Percentiles rank a stretch among this genome's conserved stretches.
Conservation (phyloP, 306 rosid species). For the Acacia melanoxylon region DNA sequence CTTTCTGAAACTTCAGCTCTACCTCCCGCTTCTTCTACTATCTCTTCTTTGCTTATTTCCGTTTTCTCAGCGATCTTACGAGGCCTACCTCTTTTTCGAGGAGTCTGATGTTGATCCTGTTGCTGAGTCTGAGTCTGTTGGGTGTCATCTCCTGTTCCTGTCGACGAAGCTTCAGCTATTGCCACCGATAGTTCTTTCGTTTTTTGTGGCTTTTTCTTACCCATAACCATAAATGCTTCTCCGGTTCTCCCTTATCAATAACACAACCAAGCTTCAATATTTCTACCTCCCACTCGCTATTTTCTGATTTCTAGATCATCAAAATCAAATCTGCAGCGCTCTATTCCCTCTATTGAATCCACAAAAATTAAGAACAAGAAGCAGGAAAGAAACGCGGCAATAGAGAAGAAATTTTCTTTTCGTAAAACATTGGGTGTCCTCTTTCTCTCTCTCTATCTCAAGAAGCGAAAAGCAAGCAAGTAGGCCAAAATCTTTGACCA, state of each 20-base stretch:
- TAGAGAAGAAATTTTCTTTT: slow-evolving; percentile 19
- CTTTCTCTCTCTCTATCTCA: not conserved
- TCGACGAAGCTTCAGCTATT: slow-evolving; percentile 74
- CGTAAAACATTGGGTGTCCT: not conserved
- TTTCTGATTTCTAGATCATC: slow-evolving; percentile 1
- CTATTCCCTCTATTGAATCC: not conserved
- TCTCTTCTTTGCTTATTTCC: slow-evolving; percentile 11
- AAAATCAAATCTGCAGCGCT: slow-evolving; percentile 25
- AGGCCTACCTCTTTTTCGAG: slow-evolving; percentile 88
- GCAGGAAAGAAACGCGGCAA: not conserved
- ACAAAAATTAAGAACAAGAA: not conserved
- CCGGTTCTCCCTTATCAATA: not conserved
- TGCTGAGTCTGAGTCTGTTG: slow-evolving; percentile 22
- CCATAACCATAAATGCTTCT: slow-evolving; percentile 45
- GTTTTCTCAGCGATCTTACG: slow-evolving; percentile 58
- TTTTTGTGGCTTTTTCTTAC: slow-evolving; percentile 71
- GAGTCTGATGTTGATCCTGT: slow-evolving; percentile 39
- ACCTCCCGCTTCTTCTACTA: not conserved
- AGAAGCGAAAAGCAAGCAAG: slow-evolving; percentile 36
- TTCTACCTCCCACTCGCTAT: slow-evolving; percentile 6
- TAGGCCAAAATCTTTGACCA: slow-evolving; percentile 52
- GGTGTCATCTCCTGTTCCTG: slow-evolving; percentile 42
- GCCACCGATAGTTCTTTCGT: slow-evolving; percentile 77
- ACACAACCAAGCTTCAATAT: not conserved
- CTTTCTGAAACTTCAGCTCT: slow-evolving; percentile 25